Conservation (phyloP, 2,329 filamentous ascomycete genomes). For the Myotisia sp. region DNA sequence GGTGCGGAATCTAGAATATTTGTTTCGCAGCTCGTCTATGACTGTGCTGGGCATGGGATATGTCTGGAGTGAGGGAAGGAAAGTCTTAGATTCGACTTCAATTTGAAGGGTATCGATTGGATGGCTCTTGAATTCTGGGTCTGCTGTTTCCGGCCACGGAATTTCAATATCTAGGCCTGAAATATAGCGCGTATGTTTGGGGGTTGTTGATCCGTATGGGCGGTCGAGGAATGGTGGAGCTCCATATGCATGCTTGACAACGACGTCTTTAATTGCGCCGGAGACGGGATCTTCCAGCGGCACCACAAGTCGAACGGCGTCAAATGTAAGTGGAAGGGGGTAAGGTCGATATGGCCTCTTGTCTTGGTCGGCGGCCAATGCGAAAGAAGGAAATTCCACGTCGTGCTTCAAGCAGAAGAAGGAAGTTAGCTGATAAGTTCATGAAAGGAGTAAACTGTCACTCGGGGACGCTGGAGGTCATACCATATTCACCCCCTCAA, state of each 20-base stretch:
- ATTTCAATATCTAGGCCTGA: constrained; percentile 58
- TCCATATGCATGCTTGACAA: constrained; percentile 57
- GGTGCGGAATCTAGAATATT: constrained; percentile 67
- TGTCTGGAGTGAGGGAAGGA: constrained; percentile 59
- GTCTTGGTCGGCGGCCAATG: constrained; percentile 23
- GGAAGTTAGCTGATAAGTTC: too few species aligned
- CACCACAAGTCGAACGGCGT: constrained; percentile 66
- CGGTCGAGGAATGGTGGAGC: constrained; percentile 39
- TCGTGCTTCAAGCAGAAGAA: constrained; percentile 25
- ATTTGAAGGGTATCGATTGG: constrained; percentile 59
- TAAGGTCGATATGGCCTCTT: constrained; percentile 33
- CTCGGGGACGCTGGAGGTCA: too few species aligned
- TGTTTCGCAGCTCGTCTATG: constrained; percentile 72
- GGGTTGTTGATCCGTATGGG: constrained; percentile 30
- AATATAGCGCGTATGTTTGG: constrained; percentile 40
- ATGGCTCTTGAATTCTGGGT: constrained; percentile 40
- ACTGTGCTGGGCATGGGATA: constrained; percentile 67
- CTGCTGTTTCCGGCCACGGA: constrained; percentile 54
- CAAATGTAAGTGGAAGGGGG: constrained; percentile 49
- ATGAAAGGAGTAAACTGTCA: neutral
- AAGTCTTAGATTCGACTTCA: constrained; percentile 60
- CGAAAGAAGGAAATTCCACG: constrained; percentile 27
- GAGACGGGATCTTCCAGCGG: constrained; percentile 54
- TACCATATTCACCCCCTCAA: constrained; percentile 53
- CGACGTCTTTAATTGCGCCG: constrained; percentile 53